Evolutionary conservation across 2,329 filamentous ascomycete species (phyloP).

Genomic region (Microdochium paspali): DNA sequence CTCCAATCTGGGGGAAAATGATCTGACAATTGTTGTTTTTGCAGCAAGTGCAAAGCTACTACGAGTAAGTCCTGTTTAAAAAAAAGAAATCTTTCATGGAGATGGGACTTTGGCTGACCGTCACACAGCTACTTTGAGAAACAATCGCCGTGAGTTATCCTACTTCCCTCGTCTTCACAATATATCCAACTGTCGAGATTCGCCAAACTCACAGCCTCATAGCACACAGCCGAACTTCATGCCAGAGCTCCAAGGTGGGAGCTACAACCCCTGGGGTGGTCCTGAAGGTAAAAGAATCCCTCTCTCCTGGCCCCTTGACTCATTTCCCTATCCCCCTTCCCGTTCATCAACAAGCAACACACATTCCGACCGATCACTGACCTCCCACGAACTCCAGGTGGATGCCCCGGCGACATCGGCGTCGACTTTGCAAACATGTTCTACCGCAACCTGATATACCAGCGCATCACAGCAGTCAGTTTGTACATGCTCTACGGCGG

Average conservation of each 20-base stretch:
- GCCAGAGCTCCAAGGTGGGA: constrained; percentile 51
- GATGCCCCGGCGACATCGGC: constrained; percentile 42
- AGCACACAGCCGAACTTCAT: constrained; percentile 41
- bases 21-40: background rate
- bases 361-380: background rate
- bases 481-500: constrained; percentile 74
- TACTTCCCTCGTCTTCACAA: too few relatives aligned
- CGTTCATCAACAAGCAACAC: background rate
- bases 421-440: constrained; percentile 54
- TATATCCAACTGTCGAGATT: background rate
- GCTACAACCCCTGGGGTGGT: constrained; percentile 31
- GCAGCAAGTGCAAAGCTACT: constrained; percentile 11
- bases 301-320: too few relatives aligned
- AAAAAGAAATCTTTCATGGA: background rate
- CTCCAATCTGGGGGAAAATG: background rate
- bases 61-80: constrained; percentile 7
- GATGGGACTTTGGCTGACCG: background rate
- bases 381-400: constrained; percentile 20
- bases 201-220: background rate
- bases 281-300: background rate
- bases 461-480: constrained; percentile 60
- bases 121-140: constrained; percentile 16
- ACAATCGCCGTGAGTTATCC: constrained; percentile 19
- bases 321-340: too few relatives aligned
- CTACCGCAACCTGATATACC: constrained; percentile 52